Base-by-base conservation (phyloP, 208 protist species). In the Angomonas deanei region DNA sequence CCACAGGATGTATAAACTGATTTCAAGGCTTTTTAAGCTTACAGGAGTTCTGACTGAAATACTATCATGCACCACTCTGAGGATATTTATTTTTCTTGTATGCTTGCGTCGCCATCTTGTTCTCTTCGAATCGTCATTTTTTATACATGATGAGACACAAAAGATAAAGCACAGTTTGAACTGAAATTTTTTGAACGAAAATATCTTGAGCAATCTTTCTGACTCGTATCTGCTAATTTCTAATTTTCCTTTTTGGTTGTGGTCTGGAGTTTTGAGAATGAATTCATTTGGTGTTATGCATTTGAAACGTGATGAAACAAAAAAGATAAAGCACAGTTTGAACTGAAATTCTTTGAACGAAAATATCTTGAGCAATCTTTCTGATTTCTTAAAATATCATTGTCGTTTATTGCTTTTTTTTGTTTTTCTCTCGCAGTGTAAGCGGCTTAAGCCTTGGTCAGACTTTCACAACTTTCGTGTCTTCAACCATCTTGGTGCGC, bases 281-380 rank as follows among this genome's bases (percentile, higher is more conserved):
- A n/a, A n/a, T n/a, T n/a, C n/a, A n/a, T n/a, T n/a, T n/a, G n/a
- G n/a, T n/a, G n/a, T n/a, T n/a, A n/a, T n/a, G n/a, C n/a, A n/a
- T n/a, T n/a, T n/a, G n/a, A n/a, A n/a, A 15, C n/a, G 21, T 34
- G 68, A 74, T 53, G 68, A 73, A 11, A 66, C 23, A 4, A n/a
- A 49, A 11, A 19, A 2, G 46, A 21, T 24, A 61, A 47, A 68
- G 38, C 48, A 68, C 52, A 61, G 55, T 54, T 68, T 48, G 32
- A 68, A 0, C 33, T 34, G 52, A 60, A 2, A 11, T 23, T 46
- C 27, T 24, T 28, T 61, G 55, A 61, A 30, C 10, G 55, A 61
- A 23, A 61, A 61, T 26, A 31, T 61, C 48, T 47, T 61, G 55
- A 61, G 55, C 55, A 61, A 61, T 61, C 55, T 46, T 30, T 32